Evolutionary conservation across 2,329 filamentous ascomycete species (phyloP).

Genomic region (Diaporthe longicolla): DNA sequence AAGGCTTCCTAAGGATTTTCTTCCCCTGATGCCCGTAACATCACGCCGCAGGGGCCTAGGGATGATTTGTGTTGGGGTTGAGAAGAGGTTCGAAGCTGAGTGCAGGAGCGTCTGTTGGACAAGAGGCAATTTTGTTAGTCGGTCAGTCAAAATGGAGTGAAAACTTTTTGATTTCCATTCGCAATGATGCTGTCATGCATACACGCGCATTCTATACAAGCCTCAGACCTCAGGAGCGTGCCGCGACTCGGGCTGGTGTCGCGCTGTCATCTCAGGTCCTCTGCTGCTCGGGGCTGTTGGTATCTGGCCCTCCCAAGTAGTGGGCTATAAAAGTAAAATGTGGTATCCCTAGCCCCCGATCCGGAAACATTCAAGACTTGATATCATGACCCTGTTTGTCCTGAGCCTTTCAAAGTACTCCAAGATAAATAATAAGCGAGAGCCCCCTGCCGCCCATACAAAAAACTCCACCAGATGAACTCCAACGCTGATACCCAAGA

Average conservation of each 20-base stretch:
- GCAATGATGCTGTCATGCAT: slow-evolving; percentile 28
- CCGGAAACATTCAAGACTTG: slow-evolving; percentile 32
- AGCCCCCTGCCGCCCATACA: slow-evolving; percentile 20
- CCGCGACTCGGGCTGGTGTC: neutral
- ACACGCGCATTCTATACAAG: slow-evolving; percentile 25
- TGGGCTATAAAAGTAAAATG: slow-evolving; percentile 18
- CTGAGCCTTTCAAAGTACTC: slow-evolving; percentile 24
- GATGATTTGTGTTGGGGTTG: neutral
- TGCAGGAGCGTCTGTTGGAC: no score
- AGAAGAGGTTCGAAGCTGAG: neutral
- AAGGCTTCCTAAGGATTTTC: no score
- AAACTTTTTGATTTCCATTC: slow-evolving; percentile 26
- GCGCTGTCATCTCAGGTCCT: neutral
- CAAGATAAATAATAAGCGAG: neutral
- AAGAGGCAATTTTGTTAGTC: no score
- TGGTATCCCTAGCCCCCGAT: slow-evolving; percentile 33
- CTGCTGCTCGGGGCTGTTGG: slow-evolving; percentile 9
- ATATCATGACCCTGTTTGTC: slow-evolving; percentile 39
- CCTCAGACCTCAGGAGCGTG: neutral
- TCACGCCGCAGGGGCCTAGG: neutral
- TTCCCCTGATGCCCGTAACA: slow-evolving; percentile 14
- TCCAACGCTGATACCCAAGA: slow-evolving; percentile 47
- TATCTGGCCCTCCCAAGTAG: neutral
- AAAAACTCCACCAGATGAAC: slow-evolving; percentile 42
- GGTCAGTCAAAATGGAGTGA: neutral